Conservation (phyloP, 1,284 basidiomycete genomes). For the Rhodotorula sp. region DNA sequence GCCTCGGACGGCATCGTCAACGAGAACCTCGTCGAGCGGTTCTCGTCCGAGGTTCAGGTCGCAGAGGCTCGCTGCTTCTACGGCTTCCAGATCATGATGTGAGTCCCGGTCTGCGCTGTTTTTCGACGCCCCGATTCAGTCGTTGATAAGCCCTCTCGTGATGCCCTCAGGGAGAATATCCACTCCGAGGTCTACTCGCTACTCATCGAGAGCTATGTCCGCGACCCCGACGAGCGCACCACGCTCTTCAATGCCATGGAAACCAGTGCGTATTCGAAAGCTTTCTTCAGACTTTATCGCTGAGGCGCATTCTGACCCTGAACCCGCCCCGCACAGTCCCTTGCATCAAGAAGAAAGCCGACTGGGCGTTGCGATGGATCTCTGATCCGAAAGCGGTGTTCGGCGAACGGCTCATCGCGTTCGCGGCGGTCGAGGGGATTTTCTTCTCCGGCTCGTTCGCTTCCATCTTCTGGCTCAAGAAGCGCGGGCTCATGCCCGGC, state of each 20-base stretch:
- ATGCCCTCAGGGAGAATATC: slow-evolving; percentile 54
- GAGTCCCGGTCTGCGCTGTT: slow-evolving; percentile 2
- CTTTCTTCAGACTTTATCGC: neutral
- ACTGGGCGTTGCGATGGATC: slow-evolving; percentile 54
- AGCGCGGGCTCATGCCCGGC: slow-evolving; percentile 55
- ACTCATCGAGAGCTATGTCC: slow-evolving; percentile 60
- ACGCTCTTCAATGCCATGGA: slow-evolving; percentile 59
- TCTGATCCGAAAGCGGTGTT: slow-evolving; percentile 51
- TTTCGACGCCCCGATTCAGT: no score
- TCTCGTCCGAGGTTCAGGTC: slow-evolving; percentile 53
- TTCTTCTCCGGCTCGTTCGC: slow-evolving; percentile 55
- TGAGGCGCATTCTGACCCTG: neutral
- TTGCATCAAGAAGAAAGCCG: slow-evolving; percentile 46
- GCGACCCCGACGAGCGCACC: slow-evolving; percentile 56
- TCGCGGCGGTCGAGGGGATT: slow-evolving; percentile 55
- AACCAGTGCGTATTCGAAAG: slow-evolving; percentile 49
- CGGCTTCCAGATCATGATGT: slow-evolving; percentile 57
- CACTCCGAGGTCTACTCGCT: slow-evolving; percentile 61
- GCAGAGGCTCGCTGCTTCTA: slow-evolving; percentile 55
- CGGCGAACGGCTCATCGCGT: slow-evolving; percentile 53
- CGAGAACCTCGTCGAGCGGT: slow-evolving; percentile 55
- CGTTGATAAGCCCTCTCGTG: neutral
- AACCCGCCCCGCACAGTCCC: slow-evolving; percentile 26
- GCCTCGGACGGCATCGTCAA: slow-evolving; percentile 56
- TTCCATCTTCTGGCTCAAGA: slow-evolving; percentile 56